A percentile compares a stretch with the other conserved stretches of the same genome.
phyloP scores from a whole-genome alignment of 202 grass and related monocot species.

The Digitaria exilis region DNA sequence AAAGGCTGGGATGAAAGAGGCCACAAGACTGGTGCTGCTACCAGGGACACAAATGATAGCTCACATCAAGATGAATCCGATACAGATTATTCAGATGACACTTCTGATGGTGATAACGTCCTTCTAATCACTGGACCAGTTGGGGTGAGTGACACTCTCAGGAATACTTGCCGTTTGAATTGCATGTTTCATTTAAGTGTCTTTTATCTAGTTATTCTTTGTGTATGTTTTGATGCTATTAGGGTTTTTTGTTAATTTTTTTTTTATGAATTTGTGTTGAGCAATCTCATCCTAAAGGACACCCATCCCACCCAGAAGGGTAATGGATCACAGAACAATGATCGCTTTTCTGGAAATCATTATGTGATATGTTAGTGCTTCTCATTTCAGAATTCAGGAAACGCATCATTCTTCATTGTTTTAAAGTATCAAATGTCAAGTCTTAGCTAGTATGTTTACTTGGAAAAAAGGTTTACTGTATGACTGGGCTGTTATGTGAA shows the following conservation, averaged over 20 bases:
- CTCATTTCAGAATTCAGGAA: not conserved
- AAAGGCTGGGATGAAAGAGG: slow-evolving; percentile 81
- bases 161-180: slow-evolving; percentile 23
- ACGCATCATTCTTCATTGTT: not conserved
- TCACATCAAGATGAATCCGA: slow-evolving; percentile 67
- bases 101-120: slow-evolving; percentile 57
- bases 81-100: slow-evolving; percentile 57
- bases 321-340: not conserved
- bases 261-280: slow-evolving; percentile 1
- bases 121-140: slow-evolving; percentile 98
- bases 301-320: not conserved
- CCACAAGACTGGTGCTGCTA: slow-evolving; percentile 50
- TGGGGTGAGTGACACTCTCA: slow-evolving; percentile 61
- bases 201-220: not conserved
- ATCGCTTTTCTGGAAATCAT: not conserved
- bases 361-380: slow-evolving; percentile 4
- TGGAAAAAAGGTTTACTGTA: slow-evolving; percentile 9
- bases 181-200: not conserved
- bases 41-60: slow-evolving; percentile 52
- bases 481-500: slow-evolving; percentile 13
- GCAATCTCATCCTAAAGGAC: slow-evolving; percentile 18
- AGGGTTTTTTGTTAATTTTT: slow-evolving; percentile 1
- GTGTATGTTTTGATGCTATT: not conserved
- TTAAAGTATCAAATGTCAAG: not conserved
- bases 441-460: slow-evolving; percentile 20